Evolutionary conservation across 2,329 filamentous ascomycete genomes (phyloP).

Genomic region (Venturia nashicola): DNA sequence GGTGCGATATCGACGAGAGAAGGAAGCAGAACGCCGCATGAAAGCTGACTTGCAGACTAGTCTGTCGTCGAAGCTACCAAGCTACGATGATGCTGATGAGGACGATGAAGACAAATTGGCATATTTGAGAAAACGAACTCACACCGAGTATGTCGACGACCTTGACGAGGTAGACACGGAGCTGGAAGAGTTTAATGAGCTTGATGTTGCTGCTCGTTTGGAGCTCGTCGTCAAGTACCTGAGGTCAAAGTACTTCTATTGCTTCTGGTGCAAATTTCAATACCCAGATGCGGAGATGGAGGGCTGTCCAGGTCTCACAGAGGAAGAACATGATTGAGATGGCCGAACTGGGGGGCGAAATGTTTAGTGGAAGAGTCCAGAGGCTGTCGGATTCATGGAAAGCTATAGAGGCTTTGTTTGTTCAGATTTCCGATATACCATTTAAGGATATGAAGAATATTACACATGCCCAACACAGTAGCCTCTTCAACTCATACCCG

Average conservation of each 20-base stretch:
- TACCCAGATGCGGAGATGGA: conserved; percentile 69
- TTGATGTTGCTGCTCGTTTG: conserved; percentile 56
- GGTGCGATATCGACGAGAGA: conserved; percentile 55
- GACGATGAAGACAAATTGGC: conserved; percentile 63
- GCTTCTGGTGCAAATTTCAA: conserved; percentile 88
- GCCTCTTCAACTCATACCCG: no score
- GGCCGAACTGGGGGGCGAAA: not conserved
- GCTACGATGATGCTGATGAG: conserved; percentile 55
- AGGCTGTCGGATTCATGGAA: not conserved
- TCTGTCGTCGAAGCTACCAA: conserved; percentile 37
- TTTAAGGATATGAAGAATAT: not conserved
- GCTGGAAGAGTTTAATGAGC: conserved; percentile 63
- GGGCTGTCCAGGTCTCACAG: conserved; percentile 75
- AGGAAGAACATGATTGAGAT: conserved; percentile 63
- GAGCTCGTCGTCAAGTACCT: conserved; percentile 55
- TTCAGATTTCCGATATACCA: no score
- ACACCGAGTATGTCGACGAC: conserved; percentile 47
- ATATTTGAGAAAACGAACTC: conserved; percentile 44
- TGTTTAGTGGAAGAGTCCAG: not conserved
- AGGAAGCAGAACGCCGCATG: conserved; percentile 54
- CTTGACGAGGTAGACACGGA: conserved; percentile 70
- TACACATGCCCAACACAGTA: no score
- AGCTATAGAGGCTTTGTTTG: no score
- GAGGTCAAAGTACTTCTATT: conserved; percentile 63
- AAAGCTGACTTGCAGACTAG: conserved; percentile 55